Conservation (phyloP, 1,284 basidiomycete species). For the Cutaneotrichosporon dermatis region DNA sequence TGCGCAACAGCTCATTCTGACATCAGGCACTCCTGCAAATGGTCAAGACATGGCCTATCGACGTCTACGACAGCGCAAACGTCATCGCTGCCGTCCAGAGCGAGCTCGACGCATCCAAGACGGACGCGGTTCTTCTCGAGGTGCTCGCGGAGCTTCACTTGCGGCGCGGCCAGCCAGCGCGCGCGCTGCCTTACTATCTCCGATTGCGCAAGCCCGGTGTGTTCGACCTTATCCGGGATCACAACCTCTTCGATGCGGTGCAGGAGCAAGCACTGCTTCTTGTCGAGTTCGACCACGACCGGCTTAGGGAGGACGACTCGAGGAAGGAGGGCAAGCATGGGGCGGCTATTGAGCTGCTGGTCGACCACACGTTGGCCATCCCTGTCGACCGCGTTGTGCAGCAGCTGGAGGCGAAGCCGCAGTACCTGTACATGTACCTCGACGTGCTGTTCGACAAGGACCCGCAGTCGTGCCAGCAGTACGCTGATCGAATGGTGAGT, state of each 20-base stretch:
- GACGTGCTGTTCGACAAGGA: constrained; percentile 87
- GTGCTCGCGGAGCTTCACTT: constrained; percentile 89
- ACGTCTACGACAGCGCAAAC: constrained; percentile 81
- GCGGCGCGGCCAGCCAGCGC: constrained; percentile 83
- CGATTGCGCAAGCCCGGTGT: constrained; percentile 81
- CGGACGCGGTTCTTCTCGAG: constrained; percentile 71
- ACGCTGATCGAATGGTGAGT: constrained; percentile 74
- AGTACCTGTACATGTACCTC: constrained; percentile 88
- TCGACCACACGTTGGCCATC: constrained; percentile 93
- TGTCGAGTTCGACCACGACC: constrained; percentile 89
- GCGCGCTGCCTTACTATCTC: constrained; percentile 85
- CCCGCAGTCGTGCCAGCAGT: constrained; percentile 70
- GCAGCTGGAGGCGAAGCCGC: constrained; percentile 71
- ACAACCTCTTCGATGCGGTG: constrained; percentile 92
- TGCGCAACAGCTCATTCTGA: neutral
- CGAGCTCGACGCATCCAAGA: constrained; percentile 64
- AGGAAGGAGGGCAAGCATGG: constrained; percentile 46
- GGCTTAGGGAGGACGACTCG: constrained; percentile 54
- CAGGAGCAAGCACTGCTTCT: constrained; percentile 87
- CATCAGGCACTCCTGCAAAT: constrained; percentile 67
- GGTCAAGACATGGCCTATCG: constrained; percentile 81
- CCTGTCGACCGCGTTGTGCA: constrained; percentile 82
- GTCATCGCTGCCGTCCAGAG: constrained; percentile 84
- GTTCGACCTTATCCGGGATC: constrained; percentile 88
- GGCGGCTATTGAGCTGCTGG: constrained; percentile 77